phyloP scores from a whole-genome alignment of 805 yeast genomes.

The Henningerozyma blattae region DNA sequence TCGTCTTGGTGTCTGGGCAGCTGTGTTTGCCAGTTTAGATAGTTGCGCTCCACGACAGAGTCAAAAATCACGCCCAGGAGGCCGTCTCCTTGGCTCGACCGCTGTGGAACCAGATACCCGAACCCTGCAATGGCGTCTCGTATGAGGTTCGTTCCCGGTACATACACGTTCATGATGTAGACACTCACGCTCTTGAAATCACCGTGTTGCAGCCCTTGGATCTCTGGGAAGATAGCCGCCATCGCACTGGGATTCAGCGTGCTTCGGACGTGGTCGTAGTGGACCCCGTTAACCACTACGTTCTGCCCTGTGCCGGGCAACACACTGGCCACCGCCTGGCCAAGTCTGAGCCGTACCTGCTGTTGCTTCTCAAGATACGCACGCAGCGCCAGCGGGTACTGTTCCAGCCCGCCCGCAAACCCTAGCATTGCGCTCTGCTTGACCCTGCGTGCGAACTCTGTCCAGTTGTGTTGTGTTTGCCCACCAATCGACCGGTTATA shows the following conservation, averaged over 20 bases:
- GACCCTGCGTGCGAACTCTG: no score
- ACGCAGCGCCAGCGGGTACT: background rate
- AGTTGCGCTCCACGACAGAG: background rate
- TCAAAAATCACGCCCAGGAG: background rate
- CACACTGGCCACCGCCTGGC: background rate
- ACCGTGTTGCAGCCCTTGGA: background rate
- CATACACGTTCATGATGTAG: background rate
- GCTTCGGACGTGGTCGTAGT: background rate
- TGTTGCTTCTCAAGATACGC: background rate
- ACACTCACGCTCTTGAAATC: background rate
- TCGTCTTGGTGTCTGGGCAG: background rate
- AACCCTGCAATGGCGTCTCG: background rate
- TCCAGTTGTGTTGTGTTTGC: no score
- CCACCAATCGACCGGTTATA: no score
- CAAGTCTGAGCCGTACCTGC: background rate
- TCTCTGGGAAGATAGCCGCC: background rate
- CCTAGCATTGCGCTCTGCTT: no score
- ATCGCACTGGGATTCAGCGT: background rate
- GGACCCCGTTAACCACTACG: background rate
- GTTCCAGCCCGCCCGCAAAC: background rate
- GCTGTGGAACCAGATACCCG: background rate
- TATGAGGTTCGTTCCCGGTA: background rate
- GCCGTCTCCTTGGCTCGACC: background rate
- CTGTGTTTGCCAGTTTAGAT: slow-evolving; percentile 2
- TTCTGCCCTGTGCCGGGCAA: background rate